These are phyloP conservation scores for Isatis lusitanica DNA, from an alignment of 441 rosid genomes.

Conservation along the genomic window DNA sequence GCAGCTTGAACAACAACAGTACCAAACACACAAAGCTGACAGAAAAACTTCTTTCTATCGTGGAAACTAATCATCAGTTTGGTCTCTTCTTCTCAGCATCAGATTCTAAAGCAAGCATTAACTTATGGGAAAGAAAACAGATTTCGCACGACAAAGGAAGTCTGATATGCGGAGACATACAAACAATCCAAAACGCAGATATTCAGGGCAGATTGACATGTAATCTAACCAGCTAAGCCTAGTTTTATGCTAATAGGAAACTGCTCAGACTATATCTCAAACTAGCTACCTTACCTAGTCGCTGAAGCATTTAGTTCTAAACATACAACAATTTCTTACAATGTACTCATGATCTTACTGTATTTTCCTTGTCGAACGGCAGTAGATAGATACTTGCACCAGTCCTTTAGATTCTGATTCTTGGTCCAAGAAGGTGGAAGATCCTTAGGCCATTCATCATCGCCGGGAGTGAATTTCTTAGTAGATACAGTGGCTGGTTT, in stretches of 20 bases:
- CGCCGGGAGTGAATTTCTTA: no score
- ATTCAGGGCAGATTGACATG: no score
- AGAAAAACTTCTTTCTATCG: neutral
- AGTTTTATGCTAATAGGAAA: constrained; percentile 42
- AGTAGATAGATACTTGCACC: no score
- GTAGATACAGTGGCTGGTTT: no score
- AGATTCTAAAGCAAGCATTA: constrained; percentile 3
- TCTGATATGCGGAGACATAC: neutral
- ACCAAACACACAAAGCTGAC: constrained; percentile 11
- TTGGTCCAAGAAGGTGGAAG: no score
- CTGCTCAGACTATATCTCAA: constrained; percentile 24
- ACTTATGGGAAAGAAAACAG: neutral
- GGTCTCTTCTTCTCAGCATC: constrained; percentile 14
- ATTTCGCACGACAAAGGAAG: neutral
- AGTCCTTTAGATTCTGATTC: no score
- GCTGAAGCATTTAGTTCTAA: neutral
- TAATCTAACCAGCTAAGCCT: no score
- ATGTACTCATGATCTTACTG: no score
- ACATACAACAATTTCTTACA: no score
- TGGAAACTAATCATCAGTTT: neutral
- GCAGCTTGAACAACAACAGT: constrained; percentile 13
- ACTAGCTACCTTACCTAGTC: constrained; percentile 25
- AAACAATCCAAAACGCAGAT: constrained; percentile 5
- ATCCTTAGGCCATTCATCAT: no score
- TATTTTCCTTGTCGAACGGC: no score